A percentile compares a stretch with the other conserved stretches of the same genome.
These are phyloP conservation scores for Talaromyces trachyspermus DNA, from an alignment of 495 filamentous ascomycete genomes.

Conservation along the genomic window DNA sequence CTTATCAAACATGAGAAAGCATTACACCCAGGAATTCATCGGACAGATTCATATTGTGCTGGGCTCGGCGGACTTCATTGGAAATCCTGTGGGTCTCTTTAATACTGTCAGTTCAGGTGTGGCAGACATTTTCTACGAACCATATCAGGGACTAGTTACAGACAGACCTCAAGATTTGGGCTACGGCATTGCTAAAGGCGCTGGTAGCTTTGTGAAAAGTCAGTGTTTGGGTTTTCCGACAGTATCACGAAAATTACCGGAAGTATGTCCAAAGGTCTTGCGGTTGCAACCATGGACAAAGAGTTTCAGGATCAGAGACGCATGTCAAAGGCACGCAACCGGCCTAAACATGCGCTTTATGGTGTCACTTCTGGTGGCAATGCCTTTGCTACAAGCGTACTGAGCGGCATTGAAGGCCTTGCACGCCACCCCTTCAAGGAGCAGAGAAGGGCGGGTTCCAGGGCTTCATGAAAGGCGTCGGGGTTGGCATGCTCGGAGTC, in stretches of 20 bases:
- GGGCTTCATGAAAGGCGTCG: conserved; percentile 95
- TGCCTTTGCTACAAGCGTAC: conserved; percentile 86
- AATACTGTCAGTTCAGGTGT: conserved; percentile 97
- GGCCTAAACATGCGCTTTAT: conserved; percentile 93
- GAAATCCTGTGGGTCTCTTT: conserved; percentile 95
- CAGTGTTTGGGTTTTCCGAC: conserved; percentile 92
- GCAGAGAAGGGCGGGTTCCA: conserved; percentile 90
- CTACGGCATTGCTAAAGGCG: conserved; percentile 90
- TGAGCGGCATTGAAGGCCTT: conserved; percentile 85
- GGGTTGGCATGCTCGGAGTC: conserved; percentile 85
- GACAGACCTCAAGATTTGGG: conserved; percentile 92
- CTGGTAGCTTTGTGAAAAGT: conserved; percentile 97
- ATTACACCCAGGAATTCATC: conserved; percentile 94
- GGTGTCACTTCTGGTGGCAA: conserved; percentile 94
- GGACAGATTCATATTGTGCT: conserved; percentile 94
- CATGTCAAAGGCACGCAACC: conserved; percentile 86
- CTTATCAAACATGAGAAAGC: conserved; percentile 74
- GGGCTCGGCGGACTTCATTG: conserved; percentile 96
- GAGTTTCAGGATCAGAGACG: conserved; percentile 95
- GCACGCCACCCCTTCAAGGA: conserved; percentile 91
- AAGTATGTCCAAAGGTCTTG: conserved; percentile 90
- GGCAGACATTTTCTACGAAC: conserved; percentile 97
- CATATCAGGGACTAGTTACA: conserved; percentile 83
- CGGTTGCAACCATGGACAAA: conserved; percentile 93
- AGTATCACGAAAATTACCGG: conserved; percentile 95